Conservation (phyloP, 1,284 basidiomycete genomes). For the Chondrostereum purpureum region DNA sequence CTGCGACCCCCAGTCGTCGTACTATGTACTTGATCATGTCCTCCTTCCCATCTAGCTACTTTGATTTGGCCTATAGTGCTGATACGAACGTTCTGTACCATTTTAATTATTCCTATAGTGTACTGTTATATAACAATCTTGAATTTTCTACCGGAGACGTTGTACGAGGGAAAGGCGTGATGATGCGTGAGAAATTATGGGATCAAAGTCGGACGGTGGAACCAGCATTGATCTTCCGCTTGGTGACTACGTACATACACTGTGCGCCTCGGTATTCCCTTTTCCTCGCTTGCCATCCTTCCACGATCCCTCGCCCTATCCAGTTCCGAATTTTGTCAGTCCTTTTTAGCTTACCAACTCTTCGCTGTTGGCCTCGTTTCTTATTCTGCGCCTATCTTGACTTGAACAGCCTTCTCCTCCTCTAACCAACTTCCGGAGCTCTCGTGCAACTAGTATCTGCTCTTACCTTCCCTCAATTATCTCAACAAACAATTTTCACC, state of each 20-base stretch:
- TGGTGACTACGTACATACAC: no score
- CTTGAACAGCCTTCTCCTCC: neutral
- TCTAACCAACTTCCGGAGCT: neutral
- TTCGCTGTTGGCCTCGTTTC: neutral
- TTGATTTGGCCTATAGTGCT: neutral
- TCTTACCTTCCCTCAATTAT: neutral
- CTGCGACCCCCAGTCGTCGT: neutral
- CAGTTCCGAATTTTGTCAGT: neutral
- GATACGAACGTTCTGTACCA: neutral
- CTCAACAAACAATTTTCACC: neutral
- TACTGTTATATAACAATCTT: neutral
- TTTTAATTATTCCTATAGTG: neutral
- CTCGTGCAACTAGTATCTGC: neutral
- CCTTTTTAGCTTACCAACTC: neutral
- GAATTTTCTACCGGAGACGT: no score
- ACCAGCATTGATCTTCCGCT: neutral
- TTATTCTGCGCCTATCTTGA: no score
- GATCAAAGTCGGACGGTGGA: neutral
- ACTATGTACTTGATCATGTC: slow-evolving; percentile 10
- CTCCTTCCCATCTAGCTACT: neutral
- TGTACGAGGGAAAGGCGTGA: neutral
- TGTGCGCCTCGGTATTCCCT: neutral
- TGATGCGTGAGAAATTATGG: neutral
- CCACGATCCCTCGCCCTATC: neutral
- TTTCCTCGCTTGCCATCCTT: neutral